A percentile compares a stretch with the other conserved stretches of the same genome.
Conservation (phyloP, 345 rosid species). For the Gossypium ekmanianum region DNA sequence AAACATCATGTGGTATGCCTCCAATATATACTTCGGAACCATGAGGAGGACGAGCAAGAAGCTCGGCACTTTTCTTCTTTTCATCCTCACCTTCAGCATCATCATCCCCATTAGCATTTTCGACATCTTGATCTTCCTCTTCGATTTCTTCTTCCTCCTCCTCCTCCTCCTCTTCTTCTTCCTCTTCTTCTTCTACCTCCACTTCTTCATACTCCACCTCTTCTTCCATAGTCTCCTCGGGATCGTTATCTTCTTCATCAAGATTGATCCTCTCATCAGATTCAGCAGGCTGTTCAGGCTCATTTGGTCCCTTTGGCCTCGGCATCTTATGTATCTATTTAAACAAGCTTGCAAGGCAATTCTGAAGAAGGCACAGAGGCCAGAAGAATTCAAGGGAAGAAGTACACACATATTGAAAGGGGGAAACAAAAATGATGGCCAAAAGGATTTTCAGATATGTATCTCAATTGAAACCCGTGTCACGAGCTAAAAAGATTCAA, state of each 20-base stretch:
- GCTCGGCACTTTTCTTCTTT: constrained; percentile 46
- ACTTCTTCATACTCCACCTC: constrained; percentile 60
- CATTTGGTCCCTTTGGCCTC: constrained; percentile 42
- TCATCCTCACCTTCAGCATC: constrained; percentile 39
- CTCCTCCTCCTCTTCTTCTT: neutral
- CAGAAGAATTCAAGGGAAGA: constrained; percentile 74
- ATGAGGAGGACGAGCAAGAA: constrained; percentile 67
- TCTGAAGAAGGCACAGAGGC: constrained; percentile 51
- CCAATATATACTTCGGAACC: constrained; percentile 69
- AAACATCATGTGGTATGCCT: constrained; percentile 54
- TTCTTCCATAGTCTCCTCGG: constrained; percentile 47
- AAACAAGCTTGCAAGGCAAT: constrained; percentile 17
- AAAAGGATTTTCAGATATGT: constrained; percentile 45
- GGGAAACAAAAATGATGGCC: constrained; percentile 49
- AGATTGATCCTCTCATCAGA: constrained; percentile 47
- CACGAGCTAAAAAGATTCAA: constrained; percentile 35
- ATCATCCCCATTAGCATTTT: constrained; percentile 22
- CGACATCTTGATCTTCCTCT: constrained; percentile 29
- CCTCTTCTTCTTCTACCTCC: constrained; percentile 23
- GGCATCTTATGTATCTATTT: constrained; percentile 47
- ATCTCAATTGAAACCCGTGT: constrained; percentile 36
- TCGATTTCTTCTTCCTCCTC: neutral
- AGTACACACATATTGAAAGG: constrained; percentile 57
- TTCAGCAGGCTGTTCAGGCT: constrained; percentile 31
- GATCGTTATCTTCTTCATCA: constrained; percentile 51